Evolutionary conservation across 345 rosid species (phyloP), one percentile per base, ranked within the genome.

Genomic region (Cardiospermum halicacabum): DNA sequence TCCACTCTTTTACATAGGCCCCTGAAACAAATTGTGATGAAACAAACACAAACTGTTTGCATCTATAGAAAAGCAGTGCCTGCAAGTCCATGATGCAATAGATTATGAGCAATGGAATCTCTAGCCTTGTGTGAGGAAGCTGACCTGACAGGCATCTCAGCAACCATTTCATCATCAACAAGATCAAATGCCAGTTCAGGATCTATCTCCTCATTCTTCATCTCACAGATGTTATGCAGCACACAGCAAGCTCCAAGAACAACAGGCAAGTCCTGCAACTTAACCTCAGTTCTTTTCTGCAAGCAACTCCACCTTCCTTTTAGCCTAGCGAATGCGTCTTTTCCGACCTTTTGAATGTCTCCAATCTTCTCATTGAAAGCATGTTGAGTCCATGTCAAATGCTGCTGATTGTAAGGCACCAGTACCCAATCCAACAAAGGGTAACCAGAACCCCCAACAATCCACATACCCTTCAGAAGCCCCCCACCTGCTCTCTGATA

Each of bases 221-320:
- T 72, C 56, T 89, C 96, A 58, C 96, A 89, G 3, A 89, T 89
- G 48, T 89, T 89, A 39, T 86, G 92, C 77, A 89, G 60, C 16
- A 89, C 96, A 53, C 96, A 89, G 11, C 96, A 89, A 0, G 96
- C 96, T 1, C 96, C 96, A 3, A 89, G 81, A 11, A 89, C 84
- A 25, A 82, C 81, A 11, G 92, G 96, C 84, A 89, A 71, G 64
- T 89, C 96, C 68, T 86, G 92, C 0, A 89, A 67, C 57, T 89
- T 89, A 28, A 86, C 88, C 69, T 89, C 96, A 8, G 90, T 86
- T 28, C 96, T 74, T 50, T 81, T 89, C 81, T 89, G 96, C 75
- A 89, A 66, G 65, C 92, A 89, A n/a, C 77, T 69, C 96, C 96
- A 89, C 25, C 96, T 55, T 30, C 85, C 92, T 77, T 89, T 89